Conservation (phyloP, 1,139 yeast species). For the Kluyveromyces marxianus region DNA sequence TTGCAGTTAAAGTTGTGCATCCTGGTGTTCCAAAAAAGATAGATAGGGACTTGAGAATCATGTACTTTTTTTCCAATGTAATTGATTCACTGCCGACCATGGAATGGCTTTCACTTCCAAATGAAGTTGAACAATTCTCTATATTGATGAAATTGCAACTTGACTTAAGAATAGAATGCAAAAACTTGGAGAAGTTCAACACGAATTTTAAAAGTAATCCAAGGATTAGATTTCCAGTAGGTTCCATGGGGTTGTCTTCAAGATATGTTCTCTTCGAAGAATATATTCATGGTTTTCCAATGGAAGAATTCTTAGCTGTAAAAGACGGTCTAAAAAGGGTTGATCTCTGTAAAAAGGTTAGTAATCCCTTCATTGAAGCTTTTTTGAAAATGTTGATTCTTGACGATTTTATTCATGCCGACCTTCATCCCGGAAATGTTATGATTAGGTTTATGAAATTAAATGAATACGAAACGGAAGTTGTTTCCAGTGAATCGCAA, state of each 20-base stretch:
- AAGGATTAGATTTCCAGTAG: constrained; percentile 76
- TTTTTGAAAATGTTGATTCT: constrained; percentile 86
- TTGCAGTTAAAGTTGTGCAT: constrained; percentile 88
- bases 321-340: constrained; percentile 32
- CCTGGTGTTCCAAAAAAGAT: constrained; percentile 73
- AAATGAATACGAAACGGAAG: constrained; percentile 32
- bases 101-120: constrained; percentile 96
- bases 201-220: constrained; percentile 38
- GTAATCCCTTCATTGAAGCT: constrained; percentile 84
- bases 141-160: constrained; percentile 81
- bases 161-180: constrained; percentile 83
- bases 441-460: constrained; percentile 64
- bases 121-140: constrained; percentile 84
- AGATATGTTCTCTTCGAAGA: constrained; percentile 80
- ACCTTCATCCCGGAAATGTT: constrained; percentile 93
- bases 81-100: constrained; percentile 77
- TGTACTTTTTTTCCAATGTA: constrained; percentile 67
- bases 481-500: constrained; percentile 31
- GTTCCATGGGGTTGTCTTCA: constrained; percentile 59
- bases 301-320: constrained; percentile 53
- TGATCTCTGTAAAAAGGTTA: constrained; percentile 59
- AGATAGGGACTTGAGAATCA: constrained; percentile 72
- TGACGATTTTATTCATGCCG: constrained; percentile 93
- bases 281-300: constrained; percentile 72
- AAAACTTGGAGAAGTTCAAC: constrained; percentile 62